A percentile compares a stretch with the other conserved stretches of the same genome.
Conservation (phyloP, 805 yeast genomes). For the Candida rishiriensis region DNA sequence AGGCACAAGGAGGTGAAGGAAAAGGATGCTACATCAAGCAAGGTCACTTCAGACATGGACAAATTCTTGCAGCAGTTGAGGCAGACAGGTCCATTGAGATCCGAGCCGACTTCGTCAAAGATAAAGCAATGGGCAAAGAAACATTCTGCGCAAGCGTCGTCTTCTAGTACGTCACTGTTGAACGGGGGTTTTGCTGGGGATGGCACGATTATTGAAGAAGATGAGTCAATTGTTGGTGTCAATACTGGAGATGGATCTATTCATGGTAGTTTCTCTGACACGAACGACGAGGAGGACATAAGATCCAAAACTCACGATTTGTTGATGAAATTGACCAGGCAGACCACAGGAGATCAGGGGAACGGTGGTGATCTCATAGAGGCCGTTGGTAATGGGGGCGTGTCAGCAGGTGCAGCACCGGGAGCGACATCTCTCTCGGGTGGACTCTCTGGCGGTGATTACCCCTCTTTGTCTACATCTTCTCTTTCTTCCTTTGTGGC, state of each 20-base stretch:
- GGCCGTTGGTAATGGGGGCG: too few species aligned
- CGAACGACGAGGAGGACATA: conserved; percentile 21
- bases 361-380: too few species aligned
- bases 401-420: too few species aligned
- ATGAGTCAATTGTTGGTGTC: conserved; percentile 2
- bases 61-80: conserved; percentile 78
- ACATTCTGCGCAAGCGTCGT: conserved; percentile 28
- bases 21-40: conserved; percentile 36
- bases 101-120: conserved; percentile 76
- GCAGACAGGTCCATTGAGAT: conserved; percentile 75
- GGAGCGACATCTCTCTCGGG: not conserved
- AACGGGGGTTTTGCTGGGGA: conserved; percentile 1
- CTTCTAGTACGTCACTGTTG: not conserved
- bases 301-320: conserved; percentile 25
- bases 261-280: too few species aligned
- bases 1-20: conserved; percentile 31
- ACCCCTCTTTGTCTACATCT: conserved; percentile 4
- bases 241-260: too few species aligned
- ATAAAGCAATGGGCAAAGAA: conserved; percentile 73
- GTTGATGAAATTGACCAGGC: conserved; percentile 22
- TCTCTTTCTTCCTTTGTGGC: conserved; percentile 11
- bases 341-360: conserved; percentile 7
- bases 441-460: not conserved
- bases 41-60: conserved; percentile 61
- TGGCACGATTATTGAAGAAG: conserved; percentile 3